phyloP scores from a whole-genome alignment of 2,329 filamentous ascomycete species.

The Chalaropsis ovoidea region DNA sequence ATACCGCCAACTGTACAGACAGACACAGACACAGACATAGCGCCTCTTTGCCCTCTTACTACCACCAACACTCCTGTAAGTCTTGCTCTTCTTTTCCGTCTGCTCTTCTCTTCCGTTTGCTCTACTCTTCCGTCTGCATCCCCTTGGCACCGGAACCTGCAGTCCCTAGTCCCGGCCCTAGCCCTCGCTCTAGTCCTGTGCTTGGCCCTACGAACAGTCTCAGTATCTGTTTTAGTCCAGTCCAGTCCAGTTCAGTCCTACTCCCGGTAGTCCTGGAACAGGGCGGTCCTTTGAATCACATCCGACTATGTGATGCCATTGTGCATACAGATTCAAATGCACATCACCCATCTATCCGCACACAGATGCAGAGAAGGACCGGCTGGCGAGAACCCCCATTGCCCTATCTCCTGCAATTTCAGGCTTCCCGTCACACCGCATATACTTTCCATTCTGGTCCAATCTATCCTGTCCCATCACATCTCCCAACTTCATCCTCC shows the following conservation, averaged over 20 bases:
- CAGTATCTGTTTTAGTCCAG: no score
- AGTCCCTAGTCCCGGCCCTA: not conserved
- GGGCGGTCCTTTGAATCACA: not conserved
- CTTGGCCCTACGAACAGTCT: not conserved
- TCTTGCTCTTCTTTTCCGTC: not conserved
- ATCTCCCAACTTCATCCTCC: not conserved
- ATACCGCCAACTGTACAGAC: not conserved
- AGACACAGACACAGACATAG: not conserved
- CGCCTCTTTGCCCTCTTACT: not conserved
- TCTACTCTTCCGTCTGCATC: not conserved
- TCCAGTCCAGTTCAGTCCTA: not conserved
- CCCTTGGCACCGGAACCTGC: not conserved
- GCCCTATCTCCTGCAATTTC: not conserved
- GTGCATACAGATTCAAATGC: conserved; percentile 4
- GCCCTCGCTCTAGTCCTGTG: not conserved
- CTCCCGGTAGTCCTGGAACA: not conserved
- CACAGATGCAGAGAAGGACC: not conserved
- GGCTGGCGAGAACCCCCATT: not conserved
- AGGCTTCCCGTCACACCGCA: not conserved
- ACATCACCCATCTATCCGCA: not conserved
- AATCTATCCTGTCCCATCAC: not conserved
- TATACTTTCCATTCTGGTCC: not conserved
- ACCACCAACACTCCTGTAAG: not conserved
- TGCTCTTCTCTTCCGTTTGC: not conserved
- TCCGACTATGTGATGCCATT: not conserved